A percentile compares a stretch with the other conserved stretches of the same genome.
Evolutionary conservation across 768 basidiomycete genomes (phyloP).

Genomic region (Xerocomellus intermedius): DNA sequence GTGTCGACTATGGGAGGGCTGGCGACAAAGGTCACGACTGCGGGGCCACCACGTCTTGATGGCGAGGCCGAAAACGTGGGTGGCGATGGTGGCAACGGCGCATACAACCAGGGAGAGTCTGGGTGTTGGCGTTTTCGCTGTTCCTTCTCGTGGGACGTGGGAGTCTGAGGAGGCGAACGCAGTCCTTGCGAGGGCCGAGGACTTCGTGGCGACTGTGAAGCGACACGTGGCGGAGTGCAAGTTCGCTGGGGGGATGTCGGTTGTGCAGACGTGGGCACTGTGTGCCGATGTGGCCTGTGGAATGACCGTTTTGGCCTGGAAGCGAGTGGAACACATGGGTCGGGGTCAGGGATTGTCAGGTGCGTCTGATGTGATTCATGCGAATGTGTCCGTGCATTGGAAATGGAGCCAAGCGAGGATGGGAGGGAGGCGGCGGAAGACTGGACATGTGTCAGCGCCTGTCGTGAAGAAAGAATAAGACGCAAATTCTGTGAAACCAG

Average conservation of each 20-base stretch:
- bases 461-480: constrained; percentile 17
- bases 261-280: constrained; percentile 14
- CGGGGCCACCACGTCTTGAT: constrained; percentile 20
- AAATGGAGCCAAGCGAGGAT: constrained; percentile 31
- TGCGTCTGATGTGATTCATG: constrained; percentile 28
- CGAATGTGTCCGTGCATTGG: constrained; percentile 23
- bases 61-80: constrained; percentile 31
- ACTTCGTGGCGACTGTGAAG: constrained; percentile 13
- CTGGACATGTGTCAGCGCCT: constrained; percentile 23
- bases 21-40: constrained; percentile 24
- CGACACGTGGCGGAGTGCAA: constrained; percentile 3
- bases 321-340: constrained; percentile 5
- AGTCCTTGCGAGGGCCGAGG: constrained; percentile 15
- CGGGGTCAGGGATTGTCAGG: constrained; percentile 22
- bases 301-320: constrained; percentile 3
- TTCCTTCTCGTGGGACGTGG: constrained; percentile 17
- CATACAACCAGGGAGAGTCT: constrained; percentile 28
- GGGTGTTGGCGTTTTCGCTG: constrained; percentile 9
- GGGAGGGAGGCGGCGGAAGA: constrained; percentile 25
- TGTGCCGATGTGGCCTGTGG: constrained; percentile 7
- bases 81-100: constrained; percentile 32
- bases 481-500: neutral
- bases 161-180: constrained; percentile 23
- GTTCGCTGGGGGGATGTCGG: constrained; percentile 8
- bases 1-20: constrained; percentile 16